Base-by-base conservation (phyloP, 1,284 basidiomycete genomes). In the Melanopsichium pennsylvanicum region DNA sequence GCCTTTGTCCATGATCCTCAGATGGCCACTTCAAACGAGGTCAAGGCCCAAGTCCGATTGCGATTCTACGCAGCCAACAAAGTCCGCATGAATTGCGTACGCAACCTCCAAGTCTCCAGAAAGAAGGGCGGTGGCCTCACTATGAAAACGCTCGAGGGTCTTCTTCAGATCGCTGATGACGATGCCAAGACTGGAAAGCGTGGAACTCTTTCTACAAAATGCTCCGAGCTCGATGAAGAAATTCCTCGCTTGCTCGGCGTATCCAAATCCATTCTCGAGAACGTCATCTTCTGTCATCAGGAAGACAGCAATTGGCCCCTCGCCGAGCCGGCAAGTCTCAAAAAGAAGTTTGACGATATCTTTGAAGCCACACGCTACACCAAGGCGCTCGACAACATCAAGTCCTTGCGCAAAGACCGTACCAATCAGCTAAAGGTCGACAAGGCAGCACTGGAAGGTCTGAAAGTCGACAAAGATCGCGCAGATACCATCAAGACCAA, bases 231-330 rank as follows among this genome's bases (percentile, higher is more conserved):
- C 85, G 95, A 98, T 78, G 84, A 87, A 13, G 96, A 98, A 82
- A 93, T 98, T 89, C 57, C 84, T 91, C 11, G 87, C 8, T 64
- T 75, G 13, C 69, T 98, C n/a, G 96, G 96, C 36, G 95, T 98
- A 3, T 96, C 93, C 11, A 94, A 92, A 81, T 89, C 94, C 7
- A 95, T 99, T 41, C 87, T 98, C 18, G 95, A 98, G 78, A 97
- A 97, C 79, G 95, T 98, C 76, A 97, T 99, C 60, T 98, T 99
- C 79, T 99, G 96, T 82, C 96, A 99, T 82, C 96, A 99, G 83
- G 96, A 99, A 78, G 96, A 99, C 56, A 94, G 92, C 0, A 97
- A 93, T 76, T 99, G 96, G 96, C 96, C 96, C 0, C 85, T 99
- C 12, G 86, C 93, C 0, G 96, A 98, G 76, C 91, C 95, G 0